Conservation (phyloP, 2,329 filamentous ascomycete species). For the Moelleriella libera region DNA sequence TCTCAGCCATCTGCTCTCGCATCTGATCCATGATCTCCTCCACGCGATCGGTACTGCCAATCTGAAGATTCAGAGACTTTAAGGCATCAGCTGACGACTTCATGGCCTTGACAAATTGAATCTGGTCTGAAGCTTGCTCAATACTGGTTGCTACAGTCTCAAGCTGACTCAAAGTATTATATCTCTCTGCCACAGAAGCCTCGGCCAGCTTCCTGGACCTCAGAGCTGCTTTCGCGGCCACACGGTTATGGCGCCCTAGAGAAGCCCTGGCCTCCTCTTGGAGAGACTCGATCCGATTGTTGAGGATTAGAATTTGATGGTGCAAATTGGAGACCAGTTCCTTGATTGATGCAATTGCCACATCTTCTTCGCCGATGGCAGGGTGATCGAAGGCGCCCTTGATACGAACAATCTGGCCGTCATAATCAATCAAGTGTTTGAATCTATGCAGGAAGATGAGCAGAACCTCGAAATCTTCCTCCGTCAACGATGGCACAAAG, state of each 20-base stretch:
- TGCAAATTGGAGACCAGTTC: constrained; percentile 63
- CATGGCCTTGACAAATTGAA: constrained; percentile 74
- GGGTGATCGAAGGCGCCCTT: constrained; percentile 34
- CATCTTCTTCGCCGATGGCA: constrained; percentile 61
- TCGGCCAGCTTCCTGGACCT: constrained; percentile 75
- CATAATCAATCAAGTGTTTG: constrained; percentile 41
- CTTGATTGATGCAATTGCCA: constrained; percentile 71
- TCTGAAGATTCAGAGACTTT: constrained; percentile 55
- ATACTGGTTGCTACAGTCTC: constrained; percentile 75
- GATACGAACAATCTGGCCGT: constrained; percentile 63
- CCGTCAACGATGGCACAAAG: constrained; percentile 35
- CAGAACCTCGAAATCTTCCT: constrained; percentile 55
- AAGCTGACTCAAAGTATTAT: constrained; percentile 62
- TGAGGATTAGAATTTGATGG: constrained; percentile 55
- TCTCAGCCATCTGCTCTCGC: constrained; percentile 64
- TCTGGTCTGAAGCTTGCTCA: constrained; percentile 72
- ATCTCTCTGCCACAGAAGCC: constrained; percentile 54
- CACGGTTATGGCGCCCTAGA: constrained; percentile 56
- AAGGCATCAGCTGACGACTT: constrained; percentile 62
- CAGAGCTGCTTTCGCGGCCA: constrained; percentile 64
- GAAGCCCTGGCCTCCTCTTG: constrained; percentile 52
- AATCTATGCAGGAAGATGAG: constrained; percentile 57
- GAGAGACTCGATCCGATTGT: constrained; percentile 51
- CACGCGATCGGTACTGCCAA: constrained; percentile 64
- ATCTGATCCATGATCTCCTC: constrained; percentile 63